Conservation (phyloP, 306 rosid species). For the Oxytropis ochrocephala region DNA sequence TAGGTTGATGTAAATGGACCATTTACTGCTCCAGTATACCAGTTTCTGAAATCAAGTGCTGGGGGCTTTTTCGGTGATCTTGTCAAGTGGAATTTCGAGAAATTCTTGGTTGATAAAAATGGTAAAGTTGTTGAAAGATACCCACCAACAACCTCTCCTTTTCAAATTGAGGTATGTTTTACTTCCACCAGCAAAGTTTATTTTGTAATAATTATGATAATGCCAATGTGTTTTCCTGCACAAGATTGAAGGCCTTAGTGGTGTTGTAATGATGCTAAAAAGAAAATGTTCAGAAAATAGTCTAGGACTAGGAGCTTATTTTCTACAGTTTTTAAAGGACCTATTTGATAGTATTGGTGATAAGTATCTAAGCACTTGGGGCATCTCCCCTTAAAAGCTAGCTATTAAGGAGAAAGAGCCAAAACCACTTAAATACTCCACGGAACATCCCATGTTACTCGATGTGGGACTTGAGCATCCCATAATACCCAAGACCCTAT, state of each 20-base stretch:
- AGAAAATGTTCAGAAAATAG: background rate
- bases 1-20: conserved; percentile 99
- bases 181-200: background rate
- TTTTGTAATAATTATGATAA: background rate
- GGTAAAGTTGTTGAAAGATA: conserved; percentile 94
- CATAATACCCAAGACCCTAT: too few relatives aligned
- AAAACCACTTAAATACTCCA: too few relatives aligned
- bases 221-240: background rate
- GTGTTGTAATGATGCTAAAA: background rate
- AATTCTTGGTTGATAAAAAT: conserved; percentile 89
- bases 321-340: background rate
- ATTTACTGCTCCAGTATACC: conserved; percentile 83
- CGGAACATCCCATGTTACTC: too few relatives aligned
- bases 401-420: too few relatives aligned
- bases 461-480: too few relatives aligned
- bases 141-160: conserved; percentile 90
- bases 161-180: conserved; percentile 83
- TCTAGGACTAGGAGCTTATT: background rate
- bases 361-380: too few relatives aligned
- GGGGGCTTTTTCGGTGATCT: conserved; percentile 90
- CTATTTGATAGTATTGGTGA: background rate
- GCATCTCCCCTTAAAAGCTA: too few relatives aligned
- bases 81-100: conserved; percentile 95
- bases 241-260: background rate
- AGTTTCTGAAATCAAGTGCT: conserved; percentile 82